Base-by-base conservation (phyloP, 768 basidiomycete species). In the Pleurotus djamor region DNA sequence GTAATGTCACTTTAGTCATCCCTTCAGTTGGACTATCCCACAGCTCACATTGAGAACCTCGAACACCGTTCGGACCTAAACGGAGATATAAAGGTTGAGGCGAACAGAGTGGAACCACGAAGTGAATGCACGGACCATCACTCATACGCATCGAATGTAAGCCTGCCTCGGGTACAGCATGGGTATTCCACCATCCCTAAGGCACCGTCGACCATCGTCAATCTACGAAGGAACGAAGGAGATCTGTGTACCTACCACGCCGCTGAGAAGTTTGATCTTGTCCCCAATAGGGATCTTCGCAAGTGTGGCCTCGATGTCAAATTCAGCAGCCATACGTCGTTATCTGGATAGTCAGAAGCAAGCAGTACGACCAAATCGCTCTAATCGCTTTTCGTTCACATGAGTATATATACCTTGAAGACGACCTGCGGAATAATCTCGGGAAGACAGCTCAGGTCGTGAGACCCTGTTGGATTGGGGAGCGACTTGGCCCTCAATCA, bases 141-240 rank as follows among this genome's bases (percentile, higher is more conserved):
- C 78, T 80, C 67, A 82, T 71, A 47, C 79, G 68, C 63, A 81
- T 71, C 5, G 79, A 72, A 2, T 73, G 74, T 4, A 82, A 64
- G 0, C 71, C 77, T 41, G 69, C 72, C 38, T 76, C 74, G 35
- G 75, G 75, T 35, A 82, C 62, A 41, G 75, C 64, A 48, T 76
- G 68, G 2, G 80, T 81, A 48, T 79, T 75, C 80, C 79, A 81
- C 78, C 75, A 79, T 45, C 76, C 80, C 79, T 80, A 59, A 43
- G 38, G 16, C 21, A 9, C 13, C 37, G 8, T 32, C 49, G 51
- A 52, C 34, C n/a, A 56, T 43, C 32, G 35, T 56, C 41, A 56
- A 51, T 52, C 34, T 10, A 17, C 54, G n/a, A 9, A 44, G 12
- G 6, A 21, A 49, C 21, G 10, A 43, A 17, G 16, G 21, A 28